These are phyloP conservation scores for Microdochium nivale DNA, from an alignment of 2,329 filamentous ascomycete species.

Conservation along the genomic window DNA sequence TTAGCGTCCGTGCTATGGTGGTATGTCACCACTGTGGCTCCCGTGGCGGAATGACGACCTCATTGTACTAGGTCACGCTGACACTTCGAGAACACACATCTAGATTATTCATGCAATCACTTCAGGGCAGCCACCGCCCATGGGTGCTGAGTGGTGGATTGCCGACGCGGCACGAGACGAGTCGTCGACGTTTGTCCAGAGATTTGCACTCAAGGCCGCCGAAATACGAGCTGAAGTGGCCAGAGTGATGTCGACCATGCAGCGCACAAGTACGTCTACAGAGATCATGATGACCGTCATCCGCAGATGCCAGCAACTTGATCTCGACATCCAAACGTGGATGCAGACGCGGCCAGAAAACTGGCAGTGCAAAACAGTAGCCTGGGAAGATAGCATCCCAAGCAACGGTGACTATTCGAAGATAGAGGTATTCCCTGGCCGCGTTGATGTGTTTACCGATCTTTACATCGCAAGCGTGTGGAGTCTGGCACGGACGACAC, in stretches of 20 bases:
- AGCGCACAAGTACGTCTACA: constrained; percentile 39
- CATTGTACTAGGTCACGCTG: constrained; percentile 2
- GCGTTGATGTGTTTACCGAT: constrained; percentile 51
- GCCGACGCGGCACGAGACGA: constrained; percentile 40
- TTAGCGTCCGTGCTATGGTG: constrained; percentile 53
- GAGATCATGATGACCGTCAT: constrained; percentile 43
- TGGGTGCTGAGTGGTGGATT: constrained; percentile 54
- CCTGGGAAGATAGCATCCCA: constrained; percentile 47
- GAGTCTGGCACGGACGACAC: constrained; percentile 45
- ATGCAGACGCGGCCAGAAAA: constrained; percentile 37
- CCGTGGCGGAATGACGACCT: neutral
- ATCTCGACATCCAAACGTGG: constrained; percentile 45
- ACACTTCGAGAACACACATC: neutral
- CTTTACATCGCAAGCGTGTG: constrained; percentile 49
- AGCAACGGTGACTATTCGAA: constrained; percentile 37
- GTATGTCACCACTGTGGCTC: constrained; percentile 22
- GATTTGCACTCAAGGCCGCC: constrained; percentile 42
- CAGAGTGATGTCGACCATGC: constrained; percentile 34
- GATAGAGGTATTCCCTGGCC: constrained; percentile 50
- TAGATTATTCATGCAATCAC: constrained; percentile 50
- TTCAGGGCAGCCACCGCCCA: constrained; percentile 39
- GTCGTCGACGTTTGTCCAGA: constrained; percentile 37
- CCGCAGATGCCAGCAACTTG: constrained; percentile 39
- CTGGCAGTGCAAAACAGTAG: constrained; percentile 43
- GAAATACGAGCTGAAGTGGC: constrained; percentile 48